A percentile compares a stretch with the other conserved stretches of the same genome.
Evolutionary conservation across 441 rosid species (phyloP).

Genomic region (Erysimum pusillum): DNA sequence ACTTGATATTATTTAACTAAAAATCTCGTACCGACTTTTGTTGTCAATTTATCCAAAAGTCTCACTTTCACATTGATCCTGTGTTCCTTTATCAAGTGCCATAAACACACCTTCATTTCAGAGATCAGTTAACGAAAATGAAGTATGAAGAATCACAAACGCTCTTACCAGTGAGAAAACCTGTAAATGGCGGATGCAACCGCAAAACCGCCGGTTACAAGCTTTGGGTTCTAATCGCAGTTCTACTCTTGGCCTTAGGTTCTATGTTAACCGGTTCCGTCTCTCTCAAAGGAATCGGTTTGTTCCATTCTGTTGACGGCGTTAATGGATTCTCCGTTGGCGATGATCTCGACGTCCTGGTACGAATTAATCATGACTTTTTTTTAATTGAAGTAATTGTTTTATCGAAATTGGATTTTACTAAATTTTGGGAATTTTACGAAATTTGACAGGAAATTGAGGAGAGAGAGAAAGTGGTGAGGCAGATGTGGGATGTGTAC

Average conservation of each 20-base stretch:
- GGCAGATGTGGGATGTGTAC: conserved; percentile 70
- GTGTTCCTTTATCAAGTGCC: conserved; percentile 25
- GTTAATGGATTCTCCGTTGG: conserved; percentile 36
- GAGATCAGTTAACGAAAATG: conserved; percentile 43
- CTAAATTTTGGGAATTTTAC: neutral
- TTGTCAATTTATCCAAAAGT: conserved; percentile 14
- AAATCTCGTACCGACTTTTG: neutral
- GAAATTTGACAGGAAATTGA: conserved; percentile 58
- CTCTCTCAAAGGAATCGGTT: conserved; percentile 68
- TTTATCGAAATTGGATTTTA: neutral
- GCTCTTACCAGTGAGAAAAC: conserved; percentile 48
- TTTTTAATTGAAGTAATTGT: neutral
- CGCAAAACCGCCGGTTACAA: conserved; percentile 51
- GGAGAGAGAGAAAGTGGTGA: conserved; percentile 66
- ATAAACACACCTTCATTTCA: neutral
- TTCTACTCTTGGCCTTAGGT: conserved; percentile 67
- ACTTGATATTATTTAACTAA: conserved; percentile 15
- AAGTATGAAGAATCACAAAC: conserved; percentile 41
- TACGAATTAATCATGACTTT: conserved; percentile 13
- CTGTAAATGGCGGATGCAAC: conserved; percentile 41
- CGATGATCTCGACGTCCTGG: conserved; percentile 69
- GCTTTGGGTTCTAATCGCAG: conserved; percentile 65
- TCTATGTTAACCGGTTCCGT: conserved; percentile 75
- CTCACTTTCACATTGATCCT: conserved; percentile 39
- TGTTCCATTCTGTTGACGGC: conserved; percentile 46